Evolutionary conservation across 768 basidiomycete species (phyloP).

Genomic region (Hortiboletus flavorubellus): DNA sequence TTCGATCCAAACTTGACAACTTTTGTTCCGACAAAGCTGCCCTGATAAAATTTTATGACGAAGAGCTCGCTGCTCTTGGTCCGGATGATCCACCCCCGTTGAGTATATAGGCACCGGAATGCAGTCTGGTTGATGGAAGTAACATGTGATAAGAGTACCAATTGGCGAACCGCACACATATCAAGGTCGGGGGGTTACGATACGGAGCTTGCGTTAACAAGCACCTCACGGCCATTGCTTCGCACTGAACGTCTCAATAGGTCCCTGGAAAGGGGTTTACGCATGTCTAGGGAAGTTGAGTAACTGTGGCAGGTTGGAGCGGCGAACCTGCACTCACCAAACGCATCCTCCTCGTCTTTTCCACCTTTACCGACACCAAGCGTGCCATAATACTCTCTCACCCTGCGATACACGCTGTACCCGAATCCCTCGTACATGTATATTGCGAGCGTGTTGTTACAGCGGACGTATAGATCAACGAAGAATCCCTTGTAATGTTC

Average conservation of each 20-base stretch:
- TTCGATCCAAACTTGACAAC: conserved; percentile 55
- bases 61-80: conserved; percentile 55
- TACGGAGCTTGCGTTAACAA: conserved; percentile 46
- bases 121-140: conserved; percentile 4
- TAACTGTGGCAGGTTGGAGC: neutral
- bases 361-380: conserved; percentile 75
- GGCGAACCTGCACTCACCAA: conserved; percentile 55
- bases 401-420: conserved; percentile 89
- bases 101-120: conserved; percentile 32
- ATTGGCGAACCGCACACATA: conserved; percentile 2
- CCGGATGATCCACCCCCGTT: conserved; percentile 43
- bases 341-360: conserved; percentile 85
- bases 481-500: conserved; percentile 80
- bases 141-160: conserved; percentile 6
- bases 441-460: conserved; percentile 80
- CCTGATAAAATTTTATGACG: conserved; percentile 69
- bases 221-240: conserved; percentile 67
- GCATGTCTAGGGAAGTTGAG: conserved; percentile 48
- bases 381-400: conserved; percentile 85
- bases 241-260: conserved; percentile 60
- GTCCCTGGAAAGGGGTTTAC: conserved; percentile 70
- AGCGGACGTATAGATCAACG: conserved; percentile 94
- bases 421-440: conserved; percentile 90
- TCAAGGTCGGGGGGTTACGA: conserved; percentile 24
- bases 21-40: conserved; percentile 61